phyloP scores from a whole-genome alignment of 306 rosid species.

The Cicer pinnatifidum region DNA sequence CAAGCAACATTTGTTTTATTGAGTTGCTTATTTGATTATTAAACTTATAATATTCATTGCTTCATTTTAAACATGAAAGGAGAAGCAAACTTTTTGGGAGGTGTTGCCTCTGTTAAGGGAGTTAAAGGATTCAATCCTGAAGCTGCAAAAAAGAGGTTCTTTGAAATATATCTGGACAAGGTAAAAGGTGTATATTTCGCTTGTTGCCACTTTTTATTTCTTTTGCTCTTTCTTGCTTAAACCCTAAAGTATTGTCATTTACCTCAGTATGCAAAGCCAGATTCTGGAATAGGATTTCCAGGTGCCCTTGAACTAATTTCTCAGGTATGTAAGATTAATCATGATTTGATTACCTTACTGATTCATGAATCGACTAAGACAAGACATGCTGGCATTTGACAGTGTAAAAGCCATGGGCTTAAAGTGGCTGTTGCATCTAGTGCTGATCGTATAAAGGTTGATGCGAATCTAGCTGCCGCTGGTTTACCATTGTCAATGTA shows the following conservation, averaged over 20 bases:
- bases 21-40: conserved; percentile 36
- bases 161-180: conserved; percentile 88
- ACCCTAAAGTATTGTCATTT: conserved; percentile 41
- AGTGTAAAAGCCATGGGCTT: conserved; percentile 92
- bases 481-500: conserved; percentile 86
- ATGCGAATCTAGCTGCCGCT: conserved; percentile 93
- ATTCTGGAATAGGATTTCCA: conserved; percentile 94
- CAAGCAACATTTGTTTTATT: conserved; percentile 31
- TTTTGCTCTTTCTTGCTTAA: conserved; percentile 29
- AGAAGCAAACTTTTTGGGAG: conserved; percentile 94
- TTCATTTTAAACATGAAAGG: conserved; percentile 59
- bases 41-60: conserved; percentile 37
- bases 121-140: conserved; percentile 72
- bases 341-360: conserved; percentile 40
- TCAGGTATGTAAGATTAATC: conserved; percentile 59
- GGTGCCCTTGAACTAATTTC: conserved; percentile 92
- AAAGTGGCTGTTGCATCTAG: conserved; percentile 99
- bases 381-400: conserved; percentile 38
- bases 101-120: conserved; percentile 88
- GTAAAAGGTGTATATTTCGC: conserved; percentile 47
- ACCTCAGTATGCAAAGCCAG: conserved; percentile 89
- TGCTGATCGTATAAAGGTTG: conserved; percentile 97
- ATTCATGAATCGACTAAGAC: conserved; percentile 42
- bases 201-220: conserved; percentile 29
- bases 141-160: conserved; percentile 87